Base-by-base conservation (phyloP, 176 grass and related monocot species). In the Pharus latifolius region DNA sequence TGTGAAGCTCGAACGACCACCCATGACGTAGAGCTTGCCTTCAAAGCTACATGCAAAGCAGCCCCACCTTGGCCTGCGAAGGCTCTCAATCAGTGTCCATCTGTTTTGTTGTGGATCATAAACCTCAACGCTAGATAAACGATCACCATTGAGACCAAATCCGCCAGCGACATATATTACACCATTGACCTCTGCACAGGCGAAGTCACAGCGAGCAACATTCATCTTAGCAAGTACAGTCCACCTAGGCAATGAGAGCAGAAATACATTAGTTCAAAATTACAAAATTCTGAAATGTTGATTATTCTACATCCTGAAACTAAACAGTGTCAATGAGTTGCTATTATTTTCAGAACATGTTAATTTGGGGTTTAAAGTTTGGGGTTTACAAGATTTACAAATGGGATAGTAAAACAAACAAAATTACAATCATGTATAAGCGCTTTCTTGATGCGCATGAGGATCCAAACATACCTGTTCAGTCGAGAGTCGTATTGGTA, bases 1-100 rank as follows among this genome's bases (percentile, higher is more conserved):
- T 7, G 86, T 90, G 77, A 97, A 97, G 67, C 74, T 88, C 10
- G 89, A 97, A 17, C 94, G 86, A 9, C 94, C 94, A n/a, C 89
- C 86, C 94, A 97, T 97, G 47, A 97, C 80, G 41, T 88, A 97
- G 23, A 97, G 63, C 62, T 85, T 90, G 42, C 81, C 89, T n/a
- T 79, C 81, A 28, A 97, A 72, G 56, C 94, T 67, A 69, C 78
- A 92, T 2, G 83, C 94, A 8, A 97, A 97, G 81, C 94, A 97
- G 17, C 89, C 94, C 89, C 89, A 92, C 60, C 94, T 78, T 26
- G 94, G 94, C 20, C 89, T 60, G 10, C 78, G 86, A 42, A 92
- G 81, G 70, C 77, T 77, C 80, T 83, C 78, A 34, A 97, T 69
- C 49, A 88, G 60, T 17, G 37, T 76, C 94, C 89, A 97, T 59